Evolutionary conservation across 345 rosid genomes (phyloP).

Genomic region (Fremontodendron californicum): DNA sequence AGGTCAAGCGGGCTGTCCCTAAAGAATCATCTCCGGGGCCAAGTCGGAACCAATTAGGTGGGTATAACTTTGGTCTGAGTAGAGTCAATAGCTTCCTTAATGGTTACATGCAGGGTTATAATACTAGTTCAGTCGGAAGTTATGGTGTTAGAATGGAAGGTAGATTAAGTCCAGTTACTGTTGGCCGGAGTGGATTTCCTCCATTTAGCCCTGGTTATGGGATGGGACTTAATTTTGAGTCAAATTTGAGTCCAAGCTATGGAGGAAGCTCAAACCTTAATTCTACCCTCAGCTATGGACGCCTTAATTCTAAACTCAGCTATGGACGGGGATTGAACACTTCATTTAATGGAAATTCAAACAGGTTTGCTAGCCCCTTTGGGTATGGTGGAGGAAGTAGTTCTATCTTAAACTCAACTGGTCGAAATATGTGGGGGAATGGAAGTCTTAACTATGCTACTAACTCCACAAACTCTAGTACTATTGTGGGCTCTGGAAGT

Average conservation of each 20-base stretch:
- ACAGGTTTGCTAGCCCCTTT: constrained; percentile 44
- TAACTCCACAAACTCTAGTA: constrained; percentile 40
- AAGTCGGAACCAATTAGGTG: constrained; percentile 53
- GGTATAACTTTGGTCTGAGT: constrained; percentile 50
- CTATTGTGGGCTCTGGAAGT: constrained; percentile 33
- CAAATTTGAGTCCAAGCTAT: constrained; percentile 48
- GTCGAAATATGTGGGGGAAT: constrained; percentile 66
- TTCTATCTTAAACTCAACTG: constrained; percentile 42
- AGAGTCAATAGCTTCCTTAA: constrained; percentile 28
- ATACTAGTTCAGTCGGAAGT: constrained; percentile 52
- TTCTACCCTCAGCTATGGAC: constrained; percentile 35
- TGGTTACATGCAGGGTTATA: constrained; percentile 66
- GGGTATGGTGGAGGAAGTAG: constrained; percentile 41
- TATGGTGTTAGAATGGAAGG: constrained; percentile 80
- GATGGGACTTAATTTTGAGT: constrained; percentile 58
- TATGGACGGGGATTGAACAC: constrained; percentile 56
- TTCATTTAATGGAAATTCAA: constrained; percentile 37
- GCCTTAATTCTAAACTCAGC: no score
- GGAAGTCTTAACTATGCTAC: constrained; percentile 38
- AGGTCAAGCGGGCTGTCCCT: constrained; percentile 90
- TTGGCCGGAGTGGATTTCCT: constrained; percentile 53
- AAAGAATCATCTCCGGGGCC: constrained; percentile 77
- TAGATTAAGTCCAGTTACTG: constrained; percentile 67
- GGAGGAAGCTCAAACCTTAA: constrained; percentile 45
- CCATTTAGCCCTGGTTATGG: constrained; percentile 60